Evolutionary conservation across 306 rosid genomes (phyloP).

Genomic region (Medicago truncatula): MtrunA17r5.0-ANR NC_053042.1:7021001-7021500

Average conservation of each 20-base stretch:
- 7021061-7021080: no score
- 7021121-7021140: no score
- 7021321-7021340: neutral
- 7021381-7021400: neutral
- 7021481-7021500: neutral
- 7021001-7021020: slow-evolving; percentile 1
- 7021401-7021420: neutral
- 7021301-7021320: neutral
- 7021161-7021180: neutral
- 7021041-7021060: no score
- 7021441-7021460: neutral
- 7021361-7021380: neutral
- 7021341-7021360: neutral
- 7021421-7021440: neutral
- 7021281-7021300: neutral
- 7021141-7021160: no score
- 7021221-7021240: neutral
- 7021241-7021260: neutral
- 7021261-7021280: neutral
- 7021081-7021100: no score
- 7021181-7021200: neutral
- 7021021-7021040: no score
- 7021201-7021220: neutral
- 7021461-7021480: neutral
- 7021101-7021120: no score